Evolutionary conservation across 139 green algal genomes (phyloP).

Genomic region (Picochlorum sp.): DNA sequence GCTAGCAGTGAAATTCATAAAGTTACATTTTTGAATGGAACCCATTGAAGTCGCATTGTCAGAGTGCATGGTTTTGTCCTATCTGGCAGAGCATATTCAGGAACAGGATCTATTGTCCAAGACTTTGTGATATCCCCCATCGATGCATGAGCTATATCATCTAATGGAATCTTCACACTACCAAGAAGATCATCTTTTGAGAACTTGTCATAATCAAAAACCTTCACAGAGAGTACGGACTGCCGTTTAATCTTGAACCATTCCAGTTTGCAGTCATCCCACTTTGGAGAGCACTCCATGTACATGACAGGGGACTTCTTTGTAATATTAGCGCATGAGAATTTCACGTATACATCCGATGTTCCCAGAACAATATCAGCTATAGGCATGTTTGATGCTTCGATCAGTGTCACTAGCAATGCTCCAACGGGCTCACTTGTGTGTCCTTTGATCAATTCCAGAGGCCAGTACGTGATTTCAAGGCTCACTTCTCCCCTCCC

Average conservation of each 20-base stretch:
- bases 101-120: slow-evolving; percentile 12
- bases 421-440: slow-evolving; percentile 15
- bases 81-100: background rate
- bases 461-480: slow-evolving; percentile 35
- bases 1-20: no score
- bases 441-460: slow-evolving; percentile 28
- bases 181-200: slow-evolving; percentile 24
- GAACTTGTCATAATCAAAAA: slow-evolving; percentile 36
- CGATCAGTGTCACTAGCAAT: slow-evolving; percentile 20
- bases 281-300: slow-evolving; percentile 16
- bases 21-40: slow-evolving; percentile 24
- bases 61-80: slow-evolving; percentile 10
- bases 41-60: slow-evolving; percentile 29
- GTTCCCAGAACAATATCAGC: slow-evolving; percentile 24
- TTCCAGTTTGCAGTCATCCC: slow-evolving; percentile 33
- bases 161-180: slow-evolving; percentile 27
- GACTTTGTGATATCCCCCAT: slow-evolving; percentile 28
- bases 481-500: slow-evolving; percentile 32
- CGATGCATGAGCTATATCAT: slow-evolving; percentile 16
- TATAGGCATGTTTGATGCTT: slow-evolving; percentile 21
- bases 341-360: slow-evolving; percentile 38
- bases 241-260: slow-evolving; percentile 31
- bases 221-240: slow-evolving; percentile 23
- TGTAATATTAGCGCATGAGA: slow-evolving; percentile 19
- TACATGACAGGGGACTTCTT: background rate